Percentiles rank a stretch among this genome's conserved stretches.
phyloP scores from a whole-genome alignment of 192 early-diverging fungal species.

The Linnemannia zychae region DNA sequence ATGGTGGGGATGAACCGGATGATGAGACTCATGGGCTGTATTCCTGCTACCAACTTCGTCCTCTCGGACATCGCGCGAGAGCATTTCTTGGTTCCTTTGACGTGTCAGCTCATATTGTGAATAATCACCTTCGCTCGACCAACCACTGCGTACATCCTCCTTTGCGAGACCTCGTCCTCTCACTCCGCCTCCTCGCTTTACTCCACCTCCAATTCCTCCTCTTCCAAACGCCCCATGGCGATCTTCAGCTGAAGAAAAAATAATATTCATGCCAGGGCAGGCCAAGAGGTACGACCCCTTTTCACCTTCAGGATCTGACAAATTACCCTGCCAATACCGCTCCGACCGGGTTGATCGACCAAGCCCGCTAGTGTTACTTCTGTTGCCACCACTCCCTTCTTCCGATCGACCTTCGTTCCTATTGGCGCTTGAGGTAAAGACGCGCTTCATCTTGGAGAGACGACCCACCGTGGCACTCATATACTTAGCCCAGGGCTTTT shows the following conservation, averaged over 20 bases:
- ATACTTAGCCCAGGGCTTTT: conserved; percentile 28
- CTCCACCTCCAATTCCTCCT: neutral
- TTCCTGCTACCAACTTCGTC: neutral
- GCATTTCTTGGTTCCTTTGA: conserved; percentile 13
- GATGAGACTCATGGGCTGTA: neutral
- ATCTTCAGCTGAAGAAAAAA: conserved; percentile 28
- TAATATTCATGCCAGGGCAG: conserved; percentile 20
- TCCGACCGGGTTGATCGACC: neutral
- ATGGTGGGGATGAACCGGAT: neutral
- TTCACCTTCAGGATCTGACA: conserved; percentile 18
- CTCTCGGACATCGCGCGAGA: neutral
- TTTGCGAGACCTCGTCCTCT: neutral
- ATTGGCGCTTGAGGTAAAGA: conserved; percentile 6
- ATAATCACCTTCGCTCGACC: conserved; percentile 50
- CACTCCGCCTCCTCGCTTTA: conserved; percentile 5
- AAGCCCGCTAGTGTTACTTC: neutral
- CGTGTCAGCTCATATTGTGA: conserved; percentile 28
- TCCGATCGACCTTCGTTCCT: conserved; percentile 10
- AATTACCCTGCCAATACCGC: conserved; percentile 17
- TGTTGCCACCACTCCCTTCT: neutral
- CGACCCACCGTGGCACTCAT: conserved; percentile 39
- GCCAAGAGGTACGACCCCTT: conserved; percentile 29
- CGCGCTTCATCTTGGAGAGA: conserved; percentile 42
- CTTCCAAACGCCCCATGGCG: conserved; percentile 1
- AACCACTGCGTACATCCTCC: conserved; percentile 24